Percentiles rank a stretch among this genome's conserved stretches.
Evolutionary conservation across 2,329 filamentous ascomycete species (phyloP).

Genomic region (Penicillium sp.): DNA sequence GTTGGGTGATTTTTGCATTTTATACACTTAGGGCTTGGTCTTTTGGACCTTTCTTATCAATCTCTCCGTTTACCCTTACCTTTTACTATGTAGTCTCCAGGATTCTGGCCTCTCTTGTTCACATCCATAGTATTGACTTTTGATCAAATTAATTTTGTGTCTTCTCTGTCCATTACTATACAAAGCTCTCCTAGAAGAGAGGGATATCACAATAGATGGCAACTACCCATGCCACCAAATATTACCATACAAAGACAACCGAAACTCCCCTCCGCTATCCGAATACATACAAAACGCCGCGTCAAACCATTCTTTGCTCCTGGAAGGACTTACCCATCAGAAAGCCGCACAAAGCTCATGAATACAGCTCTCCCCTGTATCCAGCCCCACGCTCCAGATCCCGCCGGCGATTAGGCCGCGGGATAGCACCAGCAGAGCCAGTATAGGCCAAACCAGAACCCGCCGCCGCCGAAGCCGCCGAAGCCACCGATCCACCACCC

Average conservation of each 20-base stretch:
- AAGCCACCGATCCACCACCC: constrained; percentile 26
- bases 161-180: constrained; percentile 17
- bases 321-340: not conserved
- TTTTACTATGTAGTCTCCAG: too few species aligned
- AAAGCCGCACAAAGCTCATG: constrained; percentile 18
- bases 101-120: not conserved
- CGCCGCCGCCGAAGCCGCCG: constrained; percentile 14
- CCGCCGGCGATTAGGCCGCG: constrained; percentile 29
- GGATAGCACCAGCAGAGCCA: constrained; percentile 25
- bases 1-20: not conserved
- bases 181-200: constrained; percentile 12
- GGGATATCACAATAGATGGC: constrained; percentile 23
- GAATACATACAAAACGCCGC: constrained; percentile 4
- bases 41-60: not conserved
- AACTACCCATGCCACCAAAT: constrained; percentile 5
- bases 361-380: constrained; percentile 39
- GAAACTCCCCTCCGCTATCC: constrained; percentile 4
- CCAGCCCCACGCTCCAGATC: constrained; percentile 39
- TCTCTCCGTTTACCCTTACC: not conserved
- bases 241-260: constrained; percentile 1
- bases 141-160: not conserved
- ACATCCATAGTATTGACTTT: not conserved
- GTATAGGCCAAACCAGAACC: constrained; percentile 10
- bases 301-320: not conserved
- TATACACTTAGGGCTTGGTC: not conserved